Percentiles rank a stretch among this genome's conserved stretches.
phyloP scores from a whole-genome alignment of 768 basidiomycete species.

The Suillus cothurnatus region DNA sequence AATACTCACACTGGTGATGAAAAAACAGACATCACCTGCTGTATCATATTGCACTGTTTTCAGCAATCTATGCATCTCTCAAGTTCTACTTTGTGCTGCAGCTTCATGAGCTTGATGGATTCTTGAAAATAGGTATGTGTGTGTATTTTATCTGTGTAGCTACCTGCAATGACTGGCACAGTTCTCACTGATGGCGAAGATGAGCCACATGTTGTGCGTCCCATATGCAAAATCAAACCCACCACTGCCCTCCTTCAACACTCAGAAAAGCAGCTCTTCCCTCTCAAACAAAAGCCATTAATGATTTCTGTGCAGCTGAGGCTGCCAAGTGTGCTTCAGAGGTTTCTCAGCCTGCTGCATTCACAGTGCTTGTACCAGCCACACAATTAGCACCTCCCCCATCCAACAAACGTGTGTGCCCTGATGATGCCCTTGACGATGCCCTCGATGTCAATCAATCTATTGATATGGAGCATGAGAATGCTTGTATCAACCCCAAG shows the following conservation, averaged over 20 bases:
- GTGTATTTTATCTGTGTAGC: not conserved
- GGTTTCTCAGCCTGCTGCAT: not conserved
- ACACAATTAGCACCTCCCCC: no score
- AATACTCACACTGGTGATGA: not conserved
- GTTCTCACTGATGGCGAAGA: not conserved
- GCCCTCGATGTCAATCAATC: not conserved
- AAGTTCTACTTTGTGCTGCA: not conserved
- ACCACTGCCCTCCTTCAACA: not conserved
- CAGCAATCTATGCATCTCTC: not conserved
- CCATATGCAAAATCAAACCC: not conserved
- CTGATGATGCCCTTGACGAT: not conserved
- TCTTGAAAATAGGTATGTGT: not conserved
- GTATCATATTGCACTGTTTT: not conserved
- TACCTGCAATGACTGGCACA: not conserved
- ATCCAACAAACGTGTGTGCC: not conserved
- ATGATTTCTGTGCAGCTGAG: not conserved
- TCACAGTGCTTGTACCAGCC: no score
- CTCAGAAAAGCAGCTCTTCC: not conserved
- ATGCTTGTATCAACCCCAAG: not conserved
- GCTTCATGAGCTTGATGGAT: not conserved
- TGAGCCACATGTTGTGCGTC: not conserved
- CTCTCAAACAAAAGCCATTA: not conserved
- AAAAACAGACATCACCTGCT: not conserved
- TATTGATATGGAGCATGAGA: not conserved
- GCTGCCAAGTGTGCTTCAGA: not conserved